Evolutionary conservation across 2,329 filamentous ascomycete genomes (phyloP).

Genomic region (Neofusicoccum laricinum): DNA sequence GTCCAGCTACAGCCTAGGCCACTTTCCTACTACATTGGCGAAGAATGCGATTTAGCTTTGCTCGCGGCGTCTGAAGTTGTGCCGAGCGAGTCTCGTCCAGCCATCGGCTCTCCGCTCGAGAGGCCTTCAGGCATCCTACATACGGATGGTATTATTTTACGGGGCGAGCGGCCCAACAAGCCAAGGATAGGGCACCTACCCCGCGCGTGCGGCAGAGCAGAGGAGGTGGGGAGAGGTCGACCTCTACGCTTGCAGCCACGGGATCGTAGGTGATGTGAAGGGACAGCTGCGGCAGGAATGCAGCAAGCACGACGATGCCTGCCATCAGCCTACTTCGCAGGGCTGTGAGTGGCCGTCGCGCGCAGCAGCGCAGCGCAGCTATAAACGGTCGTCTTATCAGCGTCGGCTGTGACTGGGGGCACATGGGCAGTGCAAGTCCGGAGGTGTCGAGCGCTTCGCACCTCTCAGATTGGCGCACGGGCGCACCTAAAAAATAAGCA

Average conservation of each 20-base stretch:
- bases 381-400: neutral
- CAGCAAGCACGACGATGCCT: neutral
- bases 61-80: no score
- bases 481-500: slow-evolving; percentile 10
- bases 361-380: neutral
- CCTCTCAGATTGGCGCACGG: neutral
- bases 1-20: no score
- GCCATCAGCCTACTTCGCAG: neutral
- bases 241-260: neutral
- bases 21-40: no score
- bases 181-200: neutral
- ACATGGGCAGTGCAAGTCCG: neutral
- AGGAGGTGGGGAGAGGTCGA: neutral
- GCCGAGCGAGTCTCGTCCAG: neutral
- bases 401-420: neutral
- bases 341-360: neutral
- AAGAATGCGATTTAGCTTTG: no score
- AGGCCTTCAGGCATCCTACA: neutral
- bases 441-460: neutral
- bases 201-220: neutral
- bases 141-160: no score
- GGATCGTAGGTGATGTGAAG: neutral
- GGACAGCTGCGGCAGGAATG: neutral
- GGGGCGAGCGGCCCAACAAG: no score
- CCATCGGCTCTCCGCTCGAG: neutral